phyloP scores from a whole-genome alignment of 2,329 filamentous ascomycete genomes.

The Arthroderma uncinatum region DNA sequence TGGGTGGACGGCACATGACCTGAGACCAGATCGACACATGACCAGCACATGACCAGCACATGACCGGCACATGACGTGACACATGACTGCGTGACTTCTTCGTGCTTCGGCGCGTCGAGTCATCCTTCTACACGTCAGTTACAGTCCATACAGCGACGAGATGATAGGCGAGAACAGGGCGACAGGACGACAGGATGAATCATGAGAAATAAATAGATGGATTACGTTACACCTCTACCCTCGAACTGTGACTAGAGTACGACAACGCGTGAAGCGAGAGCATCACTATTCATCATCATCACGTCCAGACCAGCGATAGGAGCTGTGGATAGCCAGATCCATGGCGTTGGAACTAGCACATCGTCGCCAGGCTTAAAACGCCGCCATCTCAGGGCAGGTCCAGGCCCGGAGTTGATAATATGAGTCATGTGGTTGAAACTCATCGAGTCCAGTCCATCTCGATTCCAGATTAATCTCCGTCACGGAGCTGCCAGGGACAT shows the following conservation, averaged over 20 bases:
- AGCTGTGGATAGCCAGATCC: background rate
- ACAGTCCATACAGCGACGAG: background rate
- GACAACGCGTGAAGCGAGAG: background rate
- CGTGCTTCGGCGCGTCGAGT: slow-evolving; percentile 1
- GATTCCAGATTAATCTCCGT: background rate
- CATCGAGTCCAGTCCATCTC: background rate
- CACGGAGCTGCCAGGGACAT: background rate
- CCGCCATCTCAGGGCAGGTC: background rate
- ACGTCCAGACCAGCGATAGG: background rate
- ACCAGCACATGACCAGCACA: no score
- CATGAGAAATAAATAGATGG: background rate
- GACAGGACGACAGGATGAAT: background rate
- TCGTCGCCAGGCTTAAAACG: background rate
- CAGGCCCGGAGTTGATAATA: background rate
- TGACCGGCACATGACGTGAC: background rate
- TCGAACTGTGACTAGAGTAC: background rate
- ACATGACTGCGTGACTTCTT: slow-evolving; percentile 1
- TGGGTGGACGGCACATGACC: no score
- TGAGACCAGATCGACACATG: no score
- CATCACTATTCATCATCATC: background rate
- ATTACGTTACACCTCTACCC: background rate
- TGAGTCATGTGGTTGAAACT: background rate
- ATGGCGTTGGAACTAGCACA: background rate
- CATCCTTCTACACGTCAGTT: background rate
- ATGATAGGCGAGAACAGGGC: background rate